Conservation (phyloP, 108 stramenopile genomes). For the Nitzschia sp. region DNA sequence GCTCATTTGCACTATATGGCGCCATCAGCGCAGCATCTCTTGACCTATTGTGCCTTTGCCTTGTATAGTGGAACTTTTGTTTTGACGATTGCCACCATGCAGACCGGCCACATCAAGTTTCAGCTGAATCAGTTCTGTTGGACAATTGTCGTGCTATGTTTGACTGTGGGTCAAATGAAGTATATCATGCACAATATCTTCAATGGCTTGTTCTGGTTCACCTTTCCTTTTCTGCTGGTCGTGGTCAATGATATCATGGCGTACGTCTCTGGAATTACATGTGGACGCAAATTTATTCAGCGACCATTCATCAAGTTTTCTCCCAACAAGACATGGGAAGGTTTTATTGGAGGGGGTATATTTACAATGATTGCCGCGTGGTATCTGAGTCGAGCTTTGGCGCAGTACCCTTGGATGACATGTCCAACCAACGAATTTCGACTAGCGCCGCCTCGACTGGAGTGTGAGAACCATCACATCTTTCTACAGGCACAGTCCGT, state of each 20-base stretch:
- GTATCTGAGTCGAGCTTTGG: slow-evolving; percentile 82
- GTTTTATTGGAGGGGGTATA: slow-evolving; percentile 48
- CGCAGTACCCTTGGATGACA: slow-evolving; percentile 86
- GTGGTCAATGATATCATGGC: slow-evolving; percentile 97
- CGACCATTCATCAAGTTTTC: slow-evolving; percentile 86
- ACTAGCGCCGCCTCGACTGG: slow-evolving; percentile 65
- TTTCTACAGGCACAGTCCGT: slow-evolving; percentile 59
- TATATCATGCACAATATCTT: slow-evolving; percentile 96
- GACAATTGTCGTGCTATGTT: slow-evolving; percentile 92
- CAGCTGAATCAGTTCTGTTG: slow-evolving; percentile 97
- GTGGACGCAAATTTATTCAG: slow-evolving; percentile 92
- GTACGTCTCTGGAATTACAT: slow-evolving; percentile 91
- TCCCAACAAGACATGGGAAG: slow-evolving; percentile 99
- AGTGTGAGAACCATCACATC: slow-evolving; percentile 82
- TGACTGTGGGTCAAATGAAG: slow-evolving; percentile 93
- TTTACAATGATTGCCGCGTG: slow-evolving; percentile 91
- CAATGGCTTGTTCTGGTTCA: slow-evolving; percentile 98
- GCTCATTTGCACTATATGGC: slow-evolving; percentile 55
- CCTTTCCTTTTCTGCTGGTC: slow-evolving; percentile 91
- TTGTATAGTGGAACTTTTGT: slow-evolving; percentile 90
- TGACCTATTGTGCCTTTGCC: slow-evolving; percentile 64
- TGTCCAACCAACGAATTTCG: slow-evolving; percentile 86
- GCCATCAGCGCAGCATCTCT: slow-evolving; percentile 62
- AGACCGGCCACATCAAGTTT: slow-evolving; percentile 89
- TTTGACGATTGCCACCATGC: slow-evolving; percentile 91